These are phyloP conservation scores for Colletotrichum cuscutae DNA, from an alignment of 2,329 filamentous ascomycete species.

Conservation along the genomic window DNA sequence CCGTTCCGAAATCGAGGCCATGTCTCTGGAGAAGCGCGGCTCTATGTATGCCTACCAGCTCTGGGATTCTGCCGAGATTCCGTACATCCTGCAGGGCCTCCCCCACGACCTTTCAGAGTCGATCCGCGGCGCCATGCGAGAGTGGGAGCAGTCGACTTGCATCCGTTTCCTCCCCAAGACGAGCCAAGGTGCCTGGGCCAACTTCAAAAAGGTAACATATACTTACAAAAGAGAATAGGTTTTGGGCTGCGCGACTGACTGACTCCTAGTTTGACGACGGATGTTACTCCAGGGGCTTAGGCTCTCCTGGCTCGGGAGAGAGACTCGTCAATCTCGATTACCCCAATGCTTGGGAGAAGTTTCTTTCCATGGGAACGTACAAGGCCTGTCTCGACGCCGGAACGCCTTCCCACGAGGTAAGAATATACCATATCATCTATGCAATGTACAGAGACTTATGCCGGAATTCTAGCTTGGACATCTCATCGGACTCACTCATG, in stretches of 20 bases:
- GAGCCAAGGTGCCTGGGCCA: not conserved
- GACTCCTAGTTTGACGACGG: not conserved
- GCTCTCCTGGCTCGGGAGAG: not conserved
- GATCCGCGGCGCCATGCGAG: conserved; percentile 11
- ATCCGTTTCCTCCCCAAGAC: conserved; percentile 11
- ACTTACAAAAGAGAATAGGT: no score
- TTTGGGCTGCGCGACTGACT: no score
- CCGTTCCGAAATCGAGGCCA: conserved; percentile 10
- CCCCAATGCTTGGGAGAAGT: not conserved
- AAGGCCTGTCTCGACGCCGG: not conserved
- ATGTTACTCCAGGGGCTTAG: not conserved
- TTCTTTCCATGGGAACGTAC: rapidly evolving
- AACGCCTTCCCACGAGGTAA: not conserved
- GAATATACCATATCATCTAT: not conserved
- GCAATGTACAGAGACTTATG: not conserved
- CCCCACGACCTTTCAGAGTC: conserved; percentile 8
- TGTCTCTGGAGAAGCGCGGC: conserved; percentile 10
- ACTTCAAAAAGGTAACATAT: conserved; percentile 3
- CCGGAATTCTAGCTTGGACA: not conserved
- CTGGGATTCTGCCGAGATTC: not conserved
- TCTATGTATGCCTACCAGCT: not conserved
- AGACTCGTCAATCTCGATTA: not conserved
- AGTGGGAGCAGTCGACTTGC: conserved; percentile 13
- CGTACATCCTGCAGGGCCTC: conserved; percentile 1
- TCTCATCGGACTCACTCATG: conserved; percentile 12